Percentiles rank a stretch among this genome's conserved stretches.
Conservation (phyloP, 768 basidiomycete species). For the Pilatotrama ljubarskyi region DNA sequence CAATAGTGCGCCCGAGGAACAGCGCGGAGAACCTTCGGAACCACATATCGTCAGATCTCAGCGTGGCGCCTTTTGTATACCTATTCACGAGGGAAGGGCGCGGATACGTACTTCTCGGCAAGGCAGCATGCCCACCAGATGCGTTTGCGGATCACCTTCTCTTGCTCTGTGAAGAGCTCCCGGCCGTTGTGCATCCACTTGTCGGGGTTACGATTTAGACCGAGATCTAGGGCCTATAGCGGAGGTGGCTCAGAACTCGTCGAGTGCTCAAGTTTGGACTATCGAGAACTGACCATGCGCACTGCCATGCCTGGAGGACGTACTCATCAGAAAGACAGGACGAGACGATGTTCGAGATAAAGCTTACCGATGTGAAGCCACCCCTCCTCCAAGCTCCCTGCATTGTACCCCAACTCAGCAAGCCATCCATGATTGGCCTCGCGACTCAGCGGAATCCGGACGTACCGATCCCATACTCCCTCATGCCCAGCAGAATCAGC, state of each 20-base stretch:
- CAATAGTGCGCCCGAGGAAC: slow-evolving; percentile 58
- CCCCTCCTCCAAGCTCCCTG: slow-evolving; percentile 72
- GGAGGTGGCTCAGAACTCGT: not conserved
- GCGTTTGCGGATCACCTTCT: slow-evolving; percentile 68
- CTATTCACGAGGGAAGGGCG: slow-evolving; percentile 10
- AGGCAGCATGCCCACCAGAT: slow-evolving; percentile 83
- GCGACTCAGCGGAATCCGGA: not conserved
- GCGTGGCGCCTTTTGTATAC: not conserved
- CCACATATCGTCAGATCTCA: not conserved
- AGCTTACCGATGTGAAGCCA: slow-evolving; percentile 73
- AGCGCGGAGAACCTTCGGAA: slow-evolving; percentile 55
- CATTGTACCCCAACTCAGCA: not conserved
- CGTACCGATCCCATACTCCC: slow-evolving; percentile 83
- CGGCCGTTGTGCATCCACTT: slow-evolving; percentile 66
- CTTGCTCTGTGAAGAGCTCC: slow-evolving; percentile 58
- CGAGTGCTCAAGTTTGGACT: not conserved
- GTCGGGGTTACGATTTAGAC: slow-evolving; percentile 75
- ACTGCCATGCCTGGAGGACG: slow-evolving; percentile 54
- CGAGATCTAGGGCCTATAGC: slow-evolving; percentile 71
- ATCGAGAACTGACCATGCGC: slow-evolving; percentile 55
- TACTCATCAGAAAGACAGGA: not conserved
- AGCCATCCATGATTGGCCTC: not conserved
- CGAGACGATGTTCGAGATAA: too few species aligned
- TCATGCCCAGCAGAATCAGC: slow-evolving; percentile 75
- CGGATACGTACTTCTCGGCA: slow-evolving; percentile 57